Conservation (phyloP, 1,284 basidiomycete genomes). For the Blastosporella zonata region DNA sequence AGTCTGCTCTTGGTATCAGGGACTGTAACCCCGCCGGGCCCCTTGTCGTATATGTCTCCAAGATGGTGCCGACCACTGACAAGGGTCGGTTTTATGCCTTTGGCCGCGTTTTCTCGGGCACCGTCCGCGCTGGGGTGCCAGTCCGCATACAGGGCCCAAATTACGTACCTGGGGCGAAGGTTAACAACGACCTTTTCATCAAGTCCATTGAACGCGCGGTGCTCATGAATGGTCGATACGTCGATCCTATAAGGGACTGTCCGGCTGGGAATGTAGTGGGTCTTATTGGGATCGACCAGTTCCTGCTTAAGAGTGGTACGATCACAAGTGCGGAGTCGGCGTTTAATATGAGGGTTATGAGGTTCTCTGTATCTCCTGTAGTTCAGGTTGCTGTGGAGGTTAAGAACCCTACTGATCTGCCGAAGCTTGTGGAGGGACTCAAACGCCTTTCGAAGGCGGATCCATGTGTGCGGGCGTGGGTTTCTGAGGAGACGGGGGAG, state of each 20-base stretch:
- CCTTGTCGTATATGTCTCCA: constrained; percentile 97
- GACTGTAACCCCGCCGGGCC: constrained; percentile 97
- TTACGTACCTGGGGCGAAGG: no score
- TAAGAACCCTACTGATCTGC: no score
- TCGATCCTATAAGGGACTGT: no score
- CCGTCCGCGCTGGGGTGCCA: constrained; percentile 94
- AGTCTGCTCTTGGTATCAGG: no score
- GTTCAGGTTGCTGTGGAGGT: no score
- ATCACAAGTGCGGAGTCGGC: constrained; percentile 96
- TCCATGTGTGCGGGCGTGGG: no score
- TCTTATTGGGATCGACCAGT: constrained; percentile 99
- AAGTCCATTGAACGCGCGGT: no score
- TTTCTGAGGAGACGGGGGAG: constrained; percentile 85
- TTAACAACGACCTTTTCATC: no score
- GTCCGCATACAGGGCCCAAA: constrained; percentile 92
- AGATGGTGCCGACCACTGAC: constrained; percentile 99
- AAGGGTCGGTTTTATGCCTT: constrained; percentile 85
- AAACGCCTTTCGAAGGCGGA: no score
- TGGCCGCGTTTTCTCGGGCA: constrained; percentile 84
- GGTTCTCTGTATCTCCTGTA: no score
- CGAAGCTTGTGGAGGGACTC: no score
- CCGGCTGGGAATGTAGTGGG: constrained; percentile 83
- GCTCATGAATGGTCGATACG: no score
- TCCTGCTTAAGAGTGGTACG: constrained; percentile 98
- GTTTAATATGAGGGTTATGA: constrained; percentile 68